Evolutionary conservation across 2,329 filamentous ascomycete species (phyloP).

Genomic region (Nemania abortiva): DNA sequence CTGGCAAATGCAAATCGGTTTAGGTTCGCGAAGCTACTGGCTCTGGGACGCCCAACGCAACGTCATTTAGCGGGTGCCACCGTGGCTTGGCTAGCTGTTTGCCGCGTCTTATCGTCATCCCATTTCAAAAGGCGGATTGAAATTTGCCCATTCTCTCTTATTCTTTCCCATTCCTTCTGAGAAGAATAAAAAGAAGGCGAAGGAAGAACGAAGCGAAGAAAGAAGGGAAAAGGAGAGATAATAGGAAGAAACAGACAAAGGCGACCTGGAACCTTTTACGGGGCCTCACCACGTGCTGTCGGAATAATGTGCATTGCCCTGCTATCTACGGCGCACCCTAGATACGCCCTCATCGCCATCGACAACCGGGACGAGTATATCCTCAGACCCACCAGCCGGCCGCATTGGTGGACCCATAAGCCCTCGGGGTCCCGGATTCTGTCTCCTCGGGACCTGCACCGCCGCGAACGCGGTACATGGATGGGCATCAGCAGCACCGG

Average conservation of each 20-base stretch:
- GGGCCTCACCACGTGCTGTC: conserved; percentile 6
- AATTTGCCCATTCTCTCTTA: conserved; percentile 1
- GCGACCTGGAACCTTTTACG: not conserved
- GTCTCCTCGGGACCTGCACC: conserved; percentile 71
- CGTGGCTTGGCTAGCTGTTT: conserved; percentile 29
- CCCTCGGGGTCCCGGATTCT: conserved; percentile 62
- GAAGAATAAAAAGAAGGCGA: not conserved
- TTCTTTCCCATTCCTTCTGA: not conserved
- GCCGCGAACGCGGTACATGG: conserved; percentile 74
- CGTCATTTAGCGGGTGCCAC: conserved; percentile 37
- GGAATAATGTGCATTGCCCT: conserved; percentile 80
- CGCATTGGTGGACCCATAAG: conserved; percentile 71
- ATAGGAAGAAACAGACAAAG: not conserved
- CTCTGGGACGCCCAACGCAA: conserved; percentile 39
- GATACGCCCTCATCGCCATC: conserved; percentile 79
- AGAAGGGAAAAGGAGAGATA: not conserved
- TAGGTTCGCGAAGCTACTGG: conserved; percentile 32
- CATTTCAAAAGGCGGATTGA: conserved; percentile 3
- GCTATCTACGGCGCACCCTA: conserved; percentile 79
- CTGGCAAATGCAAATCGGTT: conserved; percentile 34
- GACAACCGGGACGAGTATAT: conserved; percentile 84
- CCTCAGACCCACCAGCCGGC: conserved; percentile 71
- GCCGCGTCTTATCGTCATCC: conserved; percentile 17
- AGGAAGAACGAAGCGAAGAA: not conserved
- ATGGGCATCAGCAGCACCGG: conserved; percentile 71